These are phyloP conservation scores for Melastoma candidum DNA, from an alignment of 441 rosid genomes.

Conservation along the genomic window DNA sequence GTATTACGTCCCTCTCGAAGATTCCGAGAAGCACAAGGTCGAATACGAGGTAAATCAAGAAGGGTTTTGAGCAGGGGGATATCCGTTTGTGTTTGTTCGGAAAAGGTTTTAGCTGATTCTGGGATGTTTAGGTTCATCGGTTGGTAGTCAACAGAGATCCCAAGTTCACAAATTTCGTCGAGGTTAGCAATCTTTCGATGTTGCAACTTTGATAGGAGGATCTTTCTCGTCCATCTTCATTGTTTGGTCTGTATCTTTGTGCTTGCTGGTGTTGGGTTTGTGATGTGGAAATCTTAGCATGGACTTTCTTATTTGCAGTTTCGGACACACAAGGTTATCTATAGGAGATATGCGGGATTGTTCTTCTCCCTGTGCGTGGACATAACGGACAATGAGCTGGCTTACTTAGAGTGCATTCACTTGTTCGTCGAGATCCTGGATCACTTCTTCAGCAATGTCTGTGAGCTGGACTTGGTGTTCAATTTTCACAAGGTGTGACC, in stretches of 20 bases:
- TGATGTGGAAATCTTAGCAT: background rate
- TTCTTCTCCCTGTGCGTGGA: conserved; percentile 92
- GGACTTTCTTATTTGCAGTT: conserved; percentile 38
- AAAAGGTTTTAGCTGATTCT: background rate
- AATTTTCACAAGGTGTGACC: conserved; percentile 81
- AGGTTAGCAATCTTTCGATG: conserved; percentile 36
- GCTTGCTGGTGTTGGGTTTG: too few species aligned
- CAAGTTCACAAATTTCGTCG: conserved; percentile 91
- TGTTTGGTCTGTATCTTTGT: background rate
- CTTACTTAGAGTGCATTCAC: conserved; percentile 89
- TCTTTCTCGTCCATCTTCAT: too few species aligned
- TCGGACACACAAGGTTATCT: conserved; percentile 89
- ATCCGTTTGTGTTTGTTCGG: background rate
- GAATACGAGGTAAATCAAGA: conserved; percentile 69
- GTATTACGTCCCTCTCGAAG: conserved; percentile 96
- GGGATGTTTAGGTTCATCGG: conserved; percentile 66
- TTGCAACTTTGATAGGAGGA: background rate
- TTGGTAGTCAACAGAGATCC: conserved; percentile 95
- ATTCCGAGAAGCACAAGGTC: conserved; percentile 96
- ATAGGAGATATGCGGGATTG: conserved; percentile 91
- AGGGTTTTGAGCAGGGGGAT: background rate
- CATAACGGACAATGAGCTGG: conserved; percentile 91
- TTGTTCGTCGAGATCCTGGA: conserved; percentile 94
- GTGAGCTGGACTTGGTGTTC: conserved; percentile 96
- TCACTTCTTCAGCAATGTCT: conserved; percentile 99